Evolutionary conservation across 2,329 filamentous ascomycete species (phyloP), one percentile per base, ranked within the genome.

Genomic region (Magnaporthiopsis rhizophila): DNA sequence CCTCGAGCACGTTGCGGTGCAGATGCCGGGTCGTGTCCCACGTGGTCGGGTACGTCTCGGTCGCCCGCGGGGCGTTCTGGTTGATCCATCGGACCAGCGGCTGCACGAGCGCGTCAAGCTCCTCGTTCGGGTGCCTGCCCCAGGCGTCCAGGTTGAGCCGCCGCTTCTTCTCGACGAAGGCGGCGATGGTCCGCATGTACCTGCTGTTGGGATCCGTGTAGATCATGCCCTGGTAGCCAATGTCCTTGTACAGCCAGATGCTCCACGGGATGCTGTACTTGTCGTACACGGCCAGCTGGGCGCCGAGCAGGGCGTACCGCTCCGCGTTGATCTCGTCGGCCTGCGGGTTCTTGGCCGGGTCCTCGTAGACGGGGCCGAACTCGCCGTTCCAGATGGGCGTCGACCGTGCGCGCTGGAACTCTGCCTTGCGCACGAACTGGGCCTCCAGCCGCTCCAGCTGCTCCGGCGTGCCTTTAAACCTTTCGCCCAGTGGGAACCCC

Each of bases 171-270:
- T 80, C 77, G 0, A 86, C 70, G 64, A 86, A 84, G 0, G 79
- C 77, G 24, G 75, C 69, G 58, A 86, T 78, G 2, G 80, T 78
- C 28, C 75, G 75, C 71, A 84, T 83, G 73, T 83, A 85, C 2
- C 75, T 68, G 9, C 76, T 79, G 13, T 79, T 71, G 0, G 80
- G 78, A 45, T 75, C 74, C 0, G 80, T 74, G 66, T 82, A 80
- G 0, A 83, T 74, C 82, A 86, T 84, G 7, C 82, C 83, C 70
- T 85, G 82, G 59, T 81, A 77, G 0, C 83, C 81, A 56, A 85
- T 79, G 65, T 86, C 82, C 70, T 85, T 86, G 72, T 84, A 85
- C 0, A 83, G 72, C 83, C 83, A 86, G 69, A 88, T 88, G 18
- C 75, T 81, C 86, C 85, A 88, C 59, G 79, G 80, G 3, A 80